Percentiles rank a stretch among this genome's conserved stretches.
These are phyloP conservation scores for Septoria linicola DNA, from an alignment of 2,329 filamentous ascomycete genomes.

Conservation along the genomic window DNA sequence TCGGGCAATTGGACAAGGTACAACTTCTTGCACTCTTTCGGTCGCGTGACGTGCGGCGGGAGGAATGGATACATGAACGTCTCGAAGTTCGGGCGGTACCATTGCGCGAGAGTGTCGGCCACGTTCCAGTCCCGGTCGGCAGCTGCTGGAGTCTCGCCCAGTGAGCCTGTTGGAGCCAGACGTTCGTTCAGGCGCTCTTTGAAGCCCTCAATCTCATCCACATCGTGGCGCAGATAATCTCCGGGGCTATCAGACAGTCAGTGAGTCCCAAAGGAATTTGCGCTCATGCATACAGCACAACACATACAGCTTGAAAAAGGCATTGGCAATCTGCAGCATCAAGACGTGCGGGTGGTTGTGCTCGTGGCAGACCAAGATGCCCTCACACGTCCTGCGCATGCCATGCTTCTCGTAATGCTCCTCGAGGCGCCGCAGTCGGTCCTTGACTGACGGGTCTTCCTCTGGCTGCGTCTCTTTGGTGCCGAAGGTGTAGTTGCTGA, in stretches of 20 bases:
- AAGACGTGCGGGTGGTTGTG: slow-evolving; percentile 98
- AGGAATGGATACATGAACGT: slow-evolving; percentile 99
- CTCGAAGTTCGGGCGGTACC: slow-evolving; percentile 99
- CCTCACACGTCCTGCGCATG: slow-evolving; percentile 96
- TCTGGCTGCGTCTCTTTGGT: slow-evolving; percentile 98
- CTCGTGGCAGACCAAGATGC: slow-evolving; percentile 95
- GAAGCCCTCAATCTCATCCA: slow-evolving; percentile 93
- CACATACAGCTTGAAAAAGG: slow-evolving; percentile 93
- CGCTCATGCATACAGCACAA: no score
- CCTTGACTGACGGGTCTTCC: slow-evolving; percentile 92
- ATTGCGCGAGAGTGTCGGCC: slow-evolving; percentile 91
- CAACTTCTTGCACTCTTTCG: slow-evolving; percentile 98
- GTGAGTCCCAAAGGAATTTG: slow-evolving; percentile 17
- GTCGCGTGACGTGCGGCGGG: slow-evolving; percentile 89
- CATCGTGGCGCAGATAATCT: slow-evolving; percentile 85
- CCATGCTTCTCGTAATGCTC: slow-evolving; percentile 90
- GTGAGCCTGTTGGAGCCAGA: slow-evolving; percentile 75
- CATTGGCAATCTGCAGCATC: slow-evolving; percentile 99
- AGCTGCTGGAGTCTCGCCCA: slow-evolving; percentile 67
- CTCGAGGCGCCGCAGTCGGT: slow-evolving; percentile 88
- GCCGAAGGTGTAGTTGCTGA: slow-evolving; percentile 98
- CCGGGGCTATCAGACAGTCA: slow-evolving; percentile 62
- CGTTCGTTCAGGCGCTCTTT: slow-evolving; percentile 89
- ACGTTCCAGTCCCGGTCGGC: slow-evolving; percentile 73
- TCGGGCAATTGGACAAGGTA: slow-evolving; percentile 95